phyloP scores from a whole-genome alignment of 495 filamentous ascomycete species.

The Xylona heveae region DNA sequence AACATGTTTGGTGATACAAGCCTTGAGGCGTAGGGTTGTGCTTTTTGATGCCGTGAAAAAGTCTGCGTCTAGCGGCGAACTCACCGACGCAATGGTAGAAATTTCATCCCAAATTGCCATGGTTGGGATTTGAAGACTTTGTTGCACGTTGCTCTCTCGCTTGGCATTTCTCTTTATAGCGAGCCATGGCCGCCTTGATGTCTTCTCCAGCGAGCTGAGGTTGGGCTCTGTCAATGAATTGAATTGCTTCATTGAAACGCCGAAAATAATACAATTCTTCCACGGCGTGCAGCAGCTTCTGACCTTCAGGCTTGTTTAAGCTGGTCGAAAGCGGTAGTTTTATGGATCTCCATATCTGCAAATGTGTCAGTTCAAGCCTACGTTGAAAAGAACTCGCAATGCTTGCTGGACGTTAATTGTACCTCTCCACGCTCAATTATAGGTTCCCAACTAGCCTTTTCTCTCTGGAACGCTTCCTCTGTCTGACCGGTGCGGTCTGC shows the following conservation, averaged over 20 bases:
- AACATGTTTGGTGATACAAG: too few species aligned
- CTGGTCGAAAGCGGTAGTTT: slow-evolving; percentile 21
- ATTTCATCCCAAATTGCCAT: too few species aligned
- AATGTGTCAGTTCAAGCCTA: too few species aligned
- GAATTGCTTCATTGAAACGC: slow-evolving; percentile 21
- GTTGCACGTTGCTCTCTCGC: too few species aligned
- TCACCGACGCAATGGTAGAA: too few species aligned
- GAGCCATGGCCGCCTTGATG: slow-evolving; percentile 7
- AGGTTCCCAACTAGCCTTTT: neutral
- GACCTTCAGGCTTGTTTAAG: slow-evolving; percentile 12
- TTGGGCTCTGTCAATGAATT: slow-evolving; percentile 14
- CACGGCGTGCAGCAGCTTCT: slow-evolving; percentile 27
- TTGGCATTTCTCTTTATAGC: slow-evolving; percentile 8
- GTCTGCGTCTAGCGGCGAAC: too few species aligned
- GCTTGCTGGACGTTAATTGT: too few species aligned
- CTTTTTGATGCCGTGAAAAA: too few species aligned
- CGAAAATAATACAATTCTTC: slow-evolving; percentile 34
- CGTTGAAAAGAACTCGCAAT: neutral
- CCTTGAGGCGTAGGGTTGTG: too few species aligned
- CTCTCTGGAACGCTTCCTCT: neutral
- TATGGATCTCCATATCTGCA: slow-evolving; percentile 21
- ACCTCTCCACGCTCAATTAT: neutral
- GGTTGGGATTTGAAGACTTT: too few species aligned
- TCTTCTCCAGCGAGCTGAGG: slow-evolving; percentile 10
- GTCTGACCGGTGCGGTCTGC: neutral